Evolutionary conservation across 2,329 filamentous ascomycete species (phyloP).

Genomic region (Colletotrichum neosansevieriae): DNA sequence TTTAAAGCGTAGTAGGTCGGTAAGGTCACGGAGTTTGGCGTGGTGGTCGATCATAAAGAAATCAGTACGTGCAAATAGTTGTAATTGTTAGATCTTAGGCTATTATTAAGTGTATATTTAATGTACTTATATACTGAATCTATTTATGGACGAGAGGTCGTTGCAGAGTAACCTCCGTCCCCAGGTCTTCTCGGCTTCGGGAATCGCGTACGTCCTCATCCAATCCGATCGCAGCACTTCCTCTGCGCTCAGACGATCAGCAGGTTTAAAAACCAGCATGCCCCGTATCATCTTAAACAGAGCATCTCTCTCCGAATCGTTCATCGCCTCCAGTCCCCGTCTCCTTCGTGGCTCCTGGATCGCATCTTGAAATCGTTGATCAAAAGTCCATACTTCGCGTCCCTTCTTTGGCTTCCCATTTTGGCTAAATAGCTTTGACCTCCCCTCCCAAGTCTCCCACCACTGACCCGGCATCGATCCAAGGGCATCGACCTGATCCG

Average conservation of each 20-base stretch:
- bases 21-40: too few relatives aligned
- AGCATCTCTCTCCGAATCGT: too few relatives aligned
- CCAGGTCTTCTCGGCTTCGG: slow-evolving; percentile 24
- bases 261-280: too few relatives aligned
- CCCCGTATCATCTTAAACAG: too few relatives aligned
- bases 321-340: neutral
- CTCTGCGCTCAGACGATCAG: slow-evolving; percentile 29
- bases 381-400: slow-evolving; percentile 43
- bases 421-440: slow-evolving; percentile 30
- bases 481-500: slow-evolving; percentile 49
- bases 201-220: slow-evolving; percentile 40
- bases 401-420: slow-evolving; percentile 28
- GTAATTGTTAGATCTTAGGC: too few relatives aligned
- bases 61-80: too few relatives aligned
- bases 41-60: too few relatives aligned
- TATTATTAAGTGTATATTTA: too few relatives aligned
- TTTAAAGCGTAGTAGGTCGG: too few relatives aligned
- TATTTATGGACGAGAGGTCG: slow-evolving; percentile 43
- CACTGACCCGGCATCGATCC: slow-evolving; percentile 35
- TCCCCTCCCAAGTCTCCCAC: neutral
- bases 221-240: slow-evolving; percentile 39
- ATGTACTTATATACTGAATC: too few relatives aligned
- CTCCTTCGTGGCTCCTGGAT: slow-evolving; percentile 46
- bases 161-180: slow-evolving; percentile 10
- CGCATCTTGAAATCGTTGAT: slow-evolving; percentile 47